Evolutionary conservation across 495 filamentous ascomycete genomes (phyloP).

Genomic region (Penicillium pancosmium): DNA sequence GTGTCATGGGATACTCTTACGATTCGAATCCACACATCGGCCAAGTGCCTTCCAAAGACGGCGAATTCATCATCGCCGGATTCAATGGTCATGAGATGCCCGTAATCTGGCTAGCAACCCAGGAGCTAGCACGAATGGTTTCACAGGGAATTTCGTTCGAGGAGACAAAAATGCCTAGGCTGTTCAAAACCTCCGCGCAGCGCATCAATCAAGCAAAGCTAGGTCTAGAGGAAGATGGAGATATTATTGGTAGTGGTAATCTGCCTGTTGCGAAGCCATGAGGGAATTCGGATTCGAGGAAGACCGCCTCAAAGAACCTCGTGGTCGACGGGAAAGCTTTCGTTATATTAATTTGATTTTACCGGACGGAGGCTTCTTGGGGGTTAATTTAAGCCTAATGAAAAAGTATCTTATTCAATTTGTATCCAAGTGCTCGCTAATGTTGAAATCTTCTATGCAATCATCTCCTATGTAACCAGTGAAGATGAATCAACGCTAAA

Average conservation of each 20-base stretch:
- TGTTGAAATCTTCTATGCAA: neutral
- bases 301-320: neutral
- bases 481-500: neutral
- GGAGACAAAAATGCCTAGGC: constrained; percentile 35
- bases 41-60: constrained; percentile 42
- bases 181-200: constrained; percentile 35
- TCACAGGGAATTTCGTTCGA: constrained; percentile 34
- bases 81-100: constrained; percentile 62
- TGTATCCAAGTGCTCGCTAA: neutral
- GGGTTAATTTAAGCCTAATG: neutral
- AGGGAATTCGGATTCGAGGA: neutral
- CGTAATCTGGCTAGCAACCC: constrained; percentile 43
- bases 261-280: constrained; percentile 16
- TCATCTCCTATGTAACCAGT: neutral
- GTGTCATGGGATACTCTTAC: constrained; percentile 48
- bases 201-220: constrained; percentile 21
- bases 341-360: no score
- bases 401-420: neutral
- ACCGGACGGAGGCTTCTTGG: no score
- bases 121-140: constrained; percentile 52
- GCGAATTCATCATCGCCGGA: constrained; percentile 51
- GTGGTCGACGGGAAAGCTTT: neutral
- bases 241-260: constrained; percentile 22
- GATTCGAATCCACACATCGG: constrained; percentile 53
- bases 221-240: constrained; percentile 20